Base-by-base conservation (phyloP, 148 eudicot species). In the Rhododendron williamsianum region DNA sequence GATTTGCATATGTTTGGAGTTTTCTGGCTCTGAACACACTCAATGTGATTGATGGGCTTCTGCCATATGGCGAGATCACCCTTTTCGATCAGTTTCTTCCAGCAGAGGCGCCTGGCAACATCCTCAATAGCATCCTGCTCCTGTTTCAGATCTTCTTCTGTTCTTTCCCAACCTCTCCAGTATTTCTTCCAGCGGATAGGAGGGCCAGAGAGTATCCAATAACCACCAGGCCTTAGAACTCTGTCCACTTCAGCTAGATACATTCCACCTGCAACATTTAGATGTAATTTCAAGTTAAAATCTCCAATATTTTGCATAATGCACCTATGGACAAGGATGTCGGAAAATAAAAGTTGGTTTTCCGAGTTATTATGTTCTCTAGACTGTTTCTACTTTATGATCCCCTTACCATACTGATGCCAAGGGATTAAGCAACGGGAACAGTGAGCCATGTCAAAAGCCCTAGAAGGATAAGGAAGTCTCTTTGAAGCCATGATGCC, bases 391-490 rank as follows among this genome's bases (percentile, higher is more conserved):
- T 45, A 23, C 33, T 78, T 21, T 3, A 9, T 21, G 38, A 6
- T 36, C 41, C 33, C 4, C 89, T 79, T 91, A 96, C 99, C 98
- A 77, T 86, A 84, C n/a, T 91, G 86, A 27, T 38, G 15, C 98
- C 99, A 95, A 21, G 98, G 98, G 79, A 96, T 95, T 54, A 96
- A 82, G 89, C 99, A 96, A n/a, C 99, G 97, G 23, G 99, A 95
- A 82, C 99, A 96, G 69, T 96, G 99, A 87, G 99, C 98, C 95
- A 96, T 96, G 74, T 96, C 99, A 84, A 96, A 96, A 80, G 97
- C 96, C 86, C 99, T 90, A 36, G 99, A 93, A 30, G 99, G 99
- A 86, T 94, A 96, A 76, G 99, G 97, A 81, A 96, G 91, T 84
- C 97, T 89, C 82, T 92, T 93, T 6, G 99, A 93, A 84, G 91